These are phyloP conservation scores for Plantago ovata DNA, from an alignment of 257 asterid species.

Conservation along the genomic window DNA sequence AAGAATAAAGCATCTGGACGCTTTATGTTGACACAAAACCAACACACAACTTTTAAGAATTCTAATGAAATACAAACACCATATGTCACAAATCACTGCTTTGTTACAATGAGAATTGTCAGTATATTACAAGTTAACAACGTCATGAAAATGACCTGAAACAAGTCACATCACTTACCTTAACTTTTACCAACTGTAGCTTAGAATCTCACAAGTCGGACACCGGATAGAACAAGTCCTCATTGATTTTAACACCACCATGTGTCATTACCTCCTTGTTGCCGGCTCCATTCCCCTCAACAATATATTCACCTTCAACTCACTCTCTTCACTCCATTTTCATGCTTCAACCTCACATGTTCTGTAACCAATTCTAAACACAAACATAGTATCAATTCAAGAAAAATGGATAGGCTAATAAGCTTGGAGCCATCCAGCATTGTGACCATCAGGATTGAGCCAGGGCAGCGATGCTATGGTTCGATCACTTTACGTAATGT, in stretches of 20 bases:
- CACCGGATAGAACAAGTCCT: constrained; percentile 65
- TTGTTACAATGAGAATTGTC: constrained; percentile 15
- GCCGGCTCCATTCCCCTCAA: constrained; percentile 46
- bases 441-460: constrained; percentile 53
- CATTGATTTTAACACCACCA: constrained; percentile 65
- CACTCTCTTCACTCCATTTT: constrained; percentile 2
- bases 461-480: constrained; percentile 53
- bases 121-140: constrained; percentile 18
- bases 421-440: constrained; percentile 67
- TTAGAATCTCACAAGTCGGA: constrained; percentile 26
- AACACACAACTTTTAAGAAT: constrained; percentile 6
- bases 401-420: constrained; percentile 63
- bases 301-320: constrained; percentile 24
- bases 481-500: constrained; percentile 53
- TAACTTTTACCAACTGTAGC: constrained; percentile 3
- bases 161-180: constrained; percentile 11
- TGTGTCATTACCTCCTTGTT: constrained; percentile 37
- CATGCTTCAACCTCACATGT: no score
- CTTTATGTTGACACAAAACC: background rate
- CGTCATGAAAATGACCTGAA: constrained; percentile 28
- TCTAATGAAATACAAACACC: background rate
- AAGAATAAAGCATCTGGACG: background rate
- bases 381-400: background rate
- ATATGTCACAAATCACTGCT: constrained; percentile 10
- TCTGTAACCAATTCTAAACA: no score